phyloP scores from a whole-genome alignment of 441 rosid genomes.

The Brassica balearica region DNA sequence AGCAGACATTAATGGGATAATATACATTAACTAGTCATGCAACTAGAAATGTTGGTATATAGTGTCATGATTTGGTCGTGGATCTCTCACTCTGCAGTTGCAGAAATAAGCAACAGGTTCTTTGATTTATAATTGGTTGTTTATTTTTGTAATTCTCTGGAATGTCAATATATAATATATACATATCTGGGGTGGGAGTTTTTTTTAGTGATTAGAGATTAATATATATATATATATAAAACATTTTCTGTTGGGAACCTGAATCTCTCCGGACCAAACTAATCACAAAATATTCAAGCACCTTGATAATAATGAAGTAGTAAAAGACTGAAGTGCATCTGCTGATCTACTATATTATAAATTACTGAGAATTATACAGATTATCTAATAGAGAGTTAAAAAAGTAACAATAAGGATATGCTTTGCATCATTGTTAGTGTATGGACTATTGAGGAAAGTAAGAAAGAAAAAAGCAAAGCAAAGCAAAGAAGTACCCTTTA shows the following conservation, averaged over 20 bases:
- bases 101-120: conserved; percentile 18
- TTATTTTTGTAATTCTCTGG: conserved; percentile 1
- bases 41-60: not conserved
- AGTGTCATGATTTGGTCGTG: conserved; percentile 35
- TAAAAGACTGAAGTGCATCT: not conserved
- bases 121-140: not conserved
- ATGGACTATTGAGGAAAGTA: conserved; percentile 3
- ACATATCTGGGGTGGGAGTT: not conserved
- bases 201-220: not conserved
- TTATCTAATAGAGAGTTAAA: not conserved
- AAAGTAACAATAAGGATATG: not conserved
- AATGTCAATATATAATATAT: conserved; percentile 1
- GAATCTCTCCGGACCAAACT: not conserved
- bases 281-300: conserved; percentile 4
- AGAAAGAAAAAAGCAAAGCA: conserved; percentile 23
- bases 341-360: not conserved
- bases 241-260: not conserved
- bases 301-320: not conserved
- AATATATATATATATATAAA: too few species aligned
- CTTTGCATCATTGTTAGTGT: not conserved
- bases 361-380: not conserved
- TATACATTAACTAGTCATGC: not conserved
- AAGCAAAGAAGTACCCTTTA: conserved; percentile 14
- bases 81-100: conserved; percentile 34
- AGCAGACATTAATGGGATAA: conserved; percentile 4